Conservation (phyloP, 352 stramenopile genomes). For the Phytophthora aleatoria region DNA sequence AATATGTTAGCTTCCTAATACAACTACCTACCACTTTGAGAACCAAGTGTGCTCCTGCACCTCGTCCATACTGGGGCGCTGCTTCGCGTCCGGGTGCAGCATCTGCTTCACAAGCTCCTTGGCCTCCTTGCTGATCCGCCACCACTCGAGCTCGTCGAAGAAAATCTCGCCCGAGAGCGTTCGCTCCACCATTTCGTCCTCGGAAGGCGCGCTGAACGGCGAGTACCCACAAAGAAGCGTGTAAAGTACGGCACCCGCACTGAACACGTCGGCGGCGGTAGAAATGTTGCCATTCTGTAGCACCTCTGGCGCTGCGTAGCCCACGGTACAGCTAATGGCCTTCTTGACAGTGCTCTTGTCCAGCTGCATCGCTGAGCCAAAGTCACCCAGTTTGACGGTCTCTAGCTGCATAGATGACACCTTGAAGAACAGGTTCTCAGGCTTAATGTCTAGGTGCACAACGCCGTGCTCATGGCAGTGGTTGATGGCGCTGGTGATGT, state of each 20-base stretch:
- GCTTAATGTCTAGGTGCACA: constrained; percentile 83
- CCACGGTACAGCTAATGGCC: constrained; percentile 69
- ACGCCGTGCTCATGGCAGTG: constrained; percentile 66
- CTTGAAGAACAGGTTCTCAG: constrained; percentile 82
- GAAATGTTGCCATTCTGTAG: constrained; percentile 52
- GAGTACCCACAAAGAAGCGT: constrained; percentile 68
- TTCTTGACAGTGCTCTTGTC: constrained; percentile 44
- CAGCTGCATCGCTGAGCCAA: constrained; percentile 60
- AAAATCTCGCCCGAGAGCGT: constrained; percentile 52
- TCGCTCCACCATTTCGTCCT: constrained; percentile 65
- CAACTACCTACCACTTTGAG: constrained; percentile 43
- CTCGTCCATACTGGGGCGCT: constrained; percentile 69
- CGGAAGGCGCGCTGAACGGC: constrained; percentile 63
- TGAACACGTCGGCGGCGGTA: constrained; percentile 79
- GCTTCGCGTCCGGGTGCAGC: constrained; percentile 46
- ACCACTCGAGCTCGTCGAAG: constrained; percentile 67
- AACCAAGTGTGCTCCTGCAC: constrained; percentile 69
- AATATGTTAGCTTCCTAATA: constrained; percentile 27
- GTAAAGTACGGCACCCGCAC: constrained; percentile 72
- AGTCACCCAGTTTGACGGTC: constrained; percentile 74
- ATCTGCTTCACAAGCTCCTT: constrained; percentile 68
- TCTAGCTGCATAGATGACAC: constrained; percentile 46
- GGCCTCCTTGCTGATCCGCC: constrained; percentile 47
- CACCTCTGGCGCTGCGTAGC: constrained; percentile 77
- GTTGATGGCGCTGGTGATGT: constrained; percentile 52